Base-by-base conservation (phyloP, 441 rosid species). In the Cnidoscolus chayamansa region DNA sequence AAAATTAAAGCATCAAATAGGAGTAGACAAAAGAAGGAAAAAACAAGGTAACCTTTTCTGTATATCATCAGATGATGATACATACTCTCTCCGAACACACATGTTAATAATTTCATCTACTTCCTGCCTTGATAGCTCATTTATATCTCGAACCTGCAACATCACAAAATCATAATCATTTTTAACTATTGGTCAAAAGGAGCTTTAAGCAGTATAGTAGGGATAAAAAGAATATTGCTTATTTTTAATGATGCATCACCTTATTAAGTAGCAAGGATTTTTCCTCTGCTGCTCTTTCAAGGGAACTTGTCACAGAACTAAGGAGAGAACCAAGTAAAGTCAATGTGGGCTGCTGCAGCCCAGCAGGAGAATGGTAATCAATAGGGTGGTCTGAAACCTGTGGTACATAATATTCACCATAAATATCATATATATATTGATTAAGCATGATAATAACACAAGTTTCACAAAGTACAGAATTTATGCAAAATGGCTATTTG, bases 101-200 rank as follows among this genome's bases (percentile, higher is more conserved):
- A 88, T 82, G 73, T 80, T 88, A 70, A 94, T 92, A 61, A 92
- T 86, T 77, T 87, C 94, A 83, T 94, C 97, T 65, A 94, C 97
- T 78, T 94, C 99, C 85, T 92, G 97, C 74, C 98, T 87, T 76
- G 99, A 94, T 60, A 90, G 86, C 79, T 94, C 97, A 78, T 90
- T 94, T 84, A 94, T 85, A 80, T 92, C 96, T 59, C 82, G 90
- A 77, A 94, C 88, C 99, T 92, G 86, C 74, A 82, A 76, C 69
- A 57, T n/a, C 63, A 71, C 49, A 74, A 67, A 63, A 47, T 19
- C 74, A 63, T 49, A 68, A 58, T 47, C 56, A 31, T 62, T 51
- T 54, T 25, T 35, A 61, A 58, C 47, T 15, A 68, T 56, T 37
- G 63, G 64, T 68, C 13, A 56, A 30, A 62, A 76, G 70, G 49